Evolutionary conservation across 176 grass and related monocot genomes (phyloP), one percentile per base, ranked within the genome.

Genomic region (Cymbopogon citratus): DNA sequence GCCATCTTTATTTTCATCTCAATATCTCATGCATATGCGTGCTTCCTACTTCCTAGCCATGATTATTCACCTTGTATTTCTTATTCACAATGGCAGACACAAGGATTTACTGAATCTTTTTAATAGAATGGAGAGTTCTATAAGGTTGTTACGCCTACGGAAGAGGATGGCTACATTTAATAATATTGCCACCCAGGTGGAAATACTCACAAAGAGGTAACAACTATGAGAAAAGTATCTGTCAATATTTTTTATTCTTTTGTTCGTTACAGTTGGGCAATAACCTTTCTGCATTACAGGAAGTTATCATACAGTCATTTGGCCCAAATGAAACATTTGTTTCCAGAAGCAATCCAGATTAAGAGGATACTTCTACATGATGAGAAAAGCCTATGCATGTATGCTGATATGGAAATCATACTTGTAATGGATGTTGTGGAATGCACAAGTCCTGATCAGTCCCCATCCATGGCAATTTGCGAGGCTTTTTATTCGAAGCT

Each of bases 171-270:
- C 89, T 84, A 93, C 91, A 75, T 93, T 95, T 73, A 85, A 67
- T 35, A 93, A 91, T 52, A 95, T 95, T 81, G 86, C 83, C 13
- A 38, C 76, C 77, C 96, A 95, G 80, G 91, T 99, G 59, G 93
- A 95, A 54, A 44, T 99, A 76, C 87, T 99, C 59, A 89, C 87
- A 12, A 99, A 93, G 68, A 95, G 92, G 96, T 99, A 95, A 1
- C 16, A 74, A 73, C 36, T 73, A 60, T 12, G 65, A 81, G 3
- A 44, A 23, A 76, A 83, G 52, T 79, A 44, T 75, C 36, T 28
- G 3, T 78, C 21, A 62, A 41, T 87, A 63, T n/a, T 14, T 23
- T 52, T 35, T 80, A 13, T 80, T 57, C 7, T 6, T 24, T 82
- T 23, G 19, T 85, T 52, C 52, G 36, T 78, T 84, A 41, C 11